phyloP scores from a whole-genome alignment of 148 eudicot genomes.

The Rheum nobile region DNA sequence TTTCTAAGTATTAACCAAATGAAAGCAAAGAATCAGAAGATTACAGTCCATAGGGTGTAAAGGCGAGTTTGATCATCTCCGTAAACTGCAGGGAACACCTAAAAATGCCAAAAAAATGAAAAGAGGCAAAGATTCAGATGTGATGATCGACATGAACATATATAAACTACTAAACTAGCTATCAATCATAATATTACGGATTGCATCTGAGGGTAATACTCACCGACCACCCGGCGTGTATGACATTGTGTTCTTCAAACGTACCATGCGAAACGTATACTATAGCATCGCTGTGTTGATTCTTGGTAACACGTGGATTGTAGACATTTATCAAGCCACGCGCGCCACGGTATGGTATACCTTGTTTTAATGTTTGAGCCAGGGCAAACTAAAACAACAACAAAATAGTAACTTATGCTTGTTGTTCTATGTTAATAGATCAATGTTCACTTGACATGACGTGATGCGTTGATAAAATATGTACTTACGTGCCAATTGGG shows the following conservation, averaged over 20 bases:
- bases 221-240: neutral
- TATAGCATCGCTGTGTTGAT: neutral
- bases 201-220: neutral
- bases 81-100: neutral
- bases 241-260: neutral
- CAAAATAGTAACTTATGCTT: neutral
- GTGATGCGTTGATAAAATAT: neutral
- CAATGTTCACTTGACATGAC: too few relatives aligned
- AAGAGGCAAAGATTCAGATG: neutral
- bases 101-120: neutral
- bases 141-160: neutral
- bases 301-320: neutral
- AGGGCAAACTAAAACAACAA: neutral
- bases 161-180: too few relatives aligned
- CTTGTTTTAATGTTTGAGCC: neutral
- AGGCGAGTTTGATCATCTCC: neutral
- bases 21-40: neutral
- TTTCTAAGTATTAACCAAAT: too few relatives aligned
- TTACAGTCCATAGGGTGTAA: neutral
- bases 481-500: slow-evolving; percentile 1
- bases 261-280: neutral
- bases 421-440: neutral
- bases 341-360: neutral
- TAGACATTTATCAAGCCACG: neutral
- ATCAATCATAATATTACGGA: too few relatives aligned